phyloP scores from a whole-genome alignment of 2,329 filamentous ascomycete genomes.

The Erysiphe neolycopersici region DNA sequence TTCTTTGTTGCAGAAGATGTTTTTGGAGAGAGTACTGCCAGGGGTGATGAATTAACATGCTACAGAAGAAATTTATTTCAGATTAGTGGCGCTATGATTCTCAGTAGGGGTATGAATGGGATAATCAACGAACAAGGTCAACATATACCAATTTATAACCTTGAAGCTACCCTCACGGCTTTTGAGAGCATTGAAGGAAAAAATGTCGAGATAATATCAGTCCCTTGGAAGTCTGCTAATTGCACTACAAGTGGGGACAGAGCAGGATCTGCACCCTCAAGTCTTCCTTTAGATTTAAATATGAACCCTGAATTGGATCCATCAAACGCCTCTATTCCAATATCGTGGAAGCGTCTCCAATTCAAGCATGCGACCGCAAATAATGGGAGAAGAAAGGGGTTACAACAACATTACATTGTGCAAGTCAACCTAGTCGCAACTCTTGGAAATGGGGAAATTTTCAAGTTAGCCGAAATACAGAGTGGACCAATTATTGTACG shows the following conservation, averaged over 20 bases:
- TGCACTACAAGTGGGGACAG: slow-evolving; percentile 10
- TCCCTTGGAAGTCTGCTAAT: slow-evolving; percentile 57
- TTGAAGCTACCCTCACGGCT: slow-evolving; percentile 61
- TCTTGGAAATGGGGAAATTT: slow-evolving; percentile 33
- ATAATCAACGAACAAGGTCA: slow-evolving; percentile 54
- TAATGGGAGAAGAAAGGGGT: slow-evolving; percentile 74
- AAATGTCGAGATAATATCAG: slow-evolving; percentile 76
- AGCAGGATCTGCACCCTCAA: slow-evolving; percentile 25
- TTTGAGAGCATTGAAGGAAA: slow-evolving; percentile 85
- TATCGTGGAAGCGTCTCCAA: slow-evolving; percentile 82
- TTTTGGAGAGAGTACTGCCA: slow-evolving; percentile 25
- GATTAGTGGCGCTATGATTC: slow-evolving; percentile 62
- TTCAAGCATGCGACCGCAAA: slow-evolving; percentile 94
- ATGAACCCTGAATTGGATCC: slow-evolving; percentile 47
- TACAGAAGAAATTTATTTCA: slow-evolving; percentile 90
- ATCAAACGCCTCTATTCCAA: slow-evolving; percentile 51
- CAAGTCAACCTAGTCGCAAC: slow-evolving; percentile 63
- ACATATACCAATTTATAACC: slow-evolving; percentile 47
- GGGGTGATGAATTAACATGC: slow-evolving; percentile 65
- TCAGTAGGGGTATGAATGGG: slow-evolving; percentile 46
- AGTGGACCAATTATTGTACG: slow-evolving; percentile 90
- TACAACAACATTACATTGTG: slow-evolving; percentile 87
- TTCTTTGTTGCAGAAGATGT: slow-evolving; percentile 70
- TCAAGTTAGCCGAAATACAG: slow-evolving; percentile 58
- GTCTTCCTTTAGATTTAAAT: slow-evolving; percentile 26